Evolutionary conservation across 345 rosid genomes (phyloP), one percentile per base, ranked within the genome.

Genomic region (Zanthoxylum bungeanum): DNA sequence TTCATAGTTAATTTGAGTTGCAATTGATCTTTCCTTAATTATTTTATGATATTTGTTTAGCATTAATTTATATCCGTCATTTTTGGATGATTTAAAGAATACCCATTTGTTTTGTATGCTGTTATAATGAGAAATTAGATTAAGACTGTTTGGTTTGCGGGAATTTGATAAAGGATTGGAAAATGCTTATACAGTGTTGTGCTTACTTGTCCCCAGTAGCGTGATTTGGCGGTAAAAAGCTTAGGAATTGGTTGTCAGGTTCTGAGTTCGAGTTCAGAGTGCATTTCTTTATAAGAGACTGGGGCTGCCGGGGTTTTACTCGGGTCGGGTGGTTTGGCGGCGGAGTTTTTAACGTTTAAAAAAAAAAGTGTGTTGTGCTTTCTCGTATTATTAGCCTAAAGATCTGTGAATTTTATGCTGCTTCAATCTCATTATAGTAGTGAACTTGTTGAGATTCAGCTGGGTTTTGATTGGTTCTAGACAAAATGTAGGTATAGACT

Each of bases 31-130:
- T 52, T 36, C 0, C 42, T 30, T 16, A 1, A 4, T 3, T 66
- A 7, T 51, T 40, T 7, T 16, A 5, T 44, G 12, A 33, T 11
- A 8, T 68, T 21, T 3, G n/a, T 68, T 67, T 3, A 24, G 17
- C 25, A 16, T 9, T 14, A 60, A 39, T 69, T 24, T 59, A 60
- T 66, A 70, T 70, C 74, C 31, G 19, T 8, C n/a, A 19, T 40
- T 46, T 47, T 46, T 8, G 24, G 46, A 56, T 14, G 9, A 9
- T 46, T 70, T 60, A 33, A n/a, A 47, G 34, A 8, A 9, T 47
- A 7, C 66, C 66, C 37, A 44, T 70, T 60, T 47, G 66, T 59
- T 60, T 70, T 22, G 22, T 34, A 21, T n/a, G n/a, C 19, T 57
- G 50, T 27, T 57, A 30, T 39, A 49, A 28, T 40, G 21, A 2